These are phyloP conservation scores for Rhizomucor miehei DNA, from an alignment of 371 early-diverging fungal species.

Conservation along the genomic window DNA sequence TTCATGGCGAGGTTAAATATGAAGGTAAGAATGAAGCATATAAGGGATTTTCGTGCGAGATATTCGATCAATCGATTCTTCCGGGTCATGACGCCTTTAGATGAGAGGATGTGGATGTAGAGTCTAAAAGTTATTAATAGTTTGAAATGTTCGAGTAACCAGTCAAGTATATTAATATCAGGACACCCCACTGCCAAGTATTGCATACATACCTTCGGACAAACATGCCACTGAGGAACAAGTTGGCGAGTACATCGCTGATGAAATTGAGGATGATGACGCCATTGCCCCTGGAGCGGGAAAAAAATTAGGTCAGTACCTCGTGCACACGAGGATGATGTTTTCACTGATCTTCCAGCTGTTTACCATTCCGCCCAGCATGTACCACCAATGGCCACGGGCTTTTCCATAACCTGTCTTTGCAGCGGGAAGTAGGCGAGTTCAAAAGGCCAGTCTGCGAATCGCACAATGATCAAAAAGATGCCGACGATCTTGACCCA, in stretches of 20 bases:
- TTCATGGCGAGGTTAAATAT: slow-evolving; percentile 48
- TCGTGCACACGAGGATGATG: background rate
- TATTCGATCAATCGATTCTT: slow-evolving; percentile 33
- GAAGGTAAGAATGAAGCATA: slow-evolving; percentile 42
- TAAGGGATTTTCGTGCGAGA: slow-evolving; percentile 38
- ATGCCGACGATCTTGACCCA: slow-evolving; percentile 40
- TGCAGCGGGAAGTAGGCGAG: slow-evolving; percentile 25
- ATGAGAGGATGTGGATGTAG: slow-evolving; percentile 29
- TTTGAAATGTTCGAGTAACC: too few species aligned
- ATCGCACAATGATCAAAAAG: slow-evolving; percentile 30
- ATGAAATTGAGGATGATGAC: slow-evolving; percentile 45
- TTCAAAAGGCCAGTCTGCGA: slow-evolving; percentile 51
- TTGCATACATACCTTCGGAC: slow-evolving; percentile 24
- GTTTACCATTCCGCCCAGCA: slow-evolving; percentile 51
- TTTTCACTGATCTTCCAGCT: slow-evolving; percentile 4
- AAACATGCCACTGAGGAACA: slow-evolving; percentile 51
- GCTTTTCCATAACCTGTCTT: slow-evolving; percentile 10
- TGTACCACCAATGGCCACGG: slow-evolving; percentile 16
- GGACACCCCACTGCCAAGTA: too few species aligned
- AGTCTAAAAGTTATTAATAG: slow-evolving; percentile 15
- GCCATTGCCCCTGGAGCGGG: slow-evolving; percentile 32
- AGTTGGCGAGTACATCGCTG: slow-evolving; percentile 40
- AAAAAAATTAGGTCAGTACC: background rate
- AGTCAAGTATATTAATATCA: background rate
- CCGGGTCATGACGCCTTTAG: slow-evolving; percentile 23